Evolutionary conservation across 148 eudicot species (phyloP).

Genomic region (Camellia lanceoleosa): DNA sequence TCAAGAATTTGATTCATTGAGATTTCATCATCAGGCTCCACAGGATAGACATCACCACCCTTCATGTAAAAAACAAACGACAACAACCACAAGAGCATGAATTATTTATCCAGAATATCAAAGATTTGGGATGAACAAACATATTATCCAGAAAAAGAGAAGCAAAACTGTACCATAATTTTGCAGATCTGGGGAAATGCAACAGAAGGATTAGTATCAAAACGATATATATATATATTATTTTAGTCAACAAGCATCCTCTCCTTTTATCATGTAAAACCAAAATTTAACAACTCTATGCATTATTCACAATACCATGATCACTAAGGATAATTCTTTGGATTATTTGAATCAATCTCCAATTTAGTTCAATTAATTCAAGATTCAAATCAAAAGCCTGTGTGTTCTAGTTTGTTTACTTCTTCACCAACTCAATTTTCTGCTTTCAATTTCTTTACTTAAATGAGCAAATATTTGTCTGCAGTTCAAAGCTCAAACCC

Average conservation of each 20-base stretch:
- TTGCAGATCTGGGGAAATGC: background rate
- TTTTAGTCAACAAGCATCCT: background rate
- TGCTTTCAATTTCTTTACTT: background rate
- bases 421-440: background rate
- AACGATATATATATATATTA: background rate
- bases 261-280: background rate
- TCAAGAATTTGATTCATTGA: slow-evolving; percentile 68
- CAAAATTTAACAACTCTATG: background rate
- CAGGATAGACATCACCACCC: slow-evolving; percentile 99
- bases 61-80: slow-evolving; percentile 29
- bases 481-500: background rate
- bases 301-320: background rate
- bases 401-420: background rate
- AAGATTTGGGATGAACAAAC: background rate
- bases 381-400: background rate
- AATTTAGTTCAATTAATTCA: background rate
- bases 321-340: background rate
- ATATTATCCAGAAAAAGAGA: background rate
- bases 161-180: background rate
- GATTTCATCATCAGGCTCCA: slow-evolving; percentile 54
- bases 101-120: background rate
- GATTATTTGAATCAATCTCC: background rate
- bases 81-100: slow-evolving; percentile 6
- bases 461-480: background rate
- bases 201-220: background rate